Evolutionary conservation across 768 basidiomycete species (phyloP), one percentile per base, ranked within the genome.

Genomic region (Panaeolus cyanescens): DNA sequence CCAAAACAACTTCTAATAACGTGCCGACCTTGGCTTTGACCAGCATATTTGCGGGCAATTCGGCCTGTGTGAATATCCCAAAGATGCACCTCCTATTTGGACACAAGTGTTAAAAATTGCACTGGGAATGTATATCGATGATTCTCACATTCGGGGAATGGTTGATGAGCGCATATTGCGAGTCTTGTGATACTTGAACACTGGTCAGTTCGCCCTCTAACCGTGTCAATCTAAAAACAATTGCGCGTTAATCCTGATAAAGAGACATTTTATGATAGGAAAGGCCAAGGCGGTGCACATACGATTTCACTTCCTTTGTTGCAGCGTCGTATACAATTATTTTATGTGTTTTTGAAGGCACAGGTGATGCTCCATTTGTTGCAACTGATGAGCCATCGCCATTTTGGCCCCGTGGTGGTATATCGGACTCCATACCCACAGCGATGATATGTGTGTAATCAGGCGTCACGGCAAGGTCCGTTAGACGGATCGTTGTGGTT

Each of bases 1-100:
- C 96, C 97, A 74, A 99, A 98, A 70, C 93, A 96, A 72, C 92
- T 93, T 60, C 93, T 86, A 62, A 99, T 92, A 64, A 97, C 87
- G 73, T 94, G 92, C 30, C 84, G 82, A 2, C 87, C 86, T 72
- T 96, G 94, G 31, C 83, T 84, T 64, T 97, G 96, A 7, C 95
- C 97, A 3, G 86, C 85, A 71, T 90, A 96, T 74, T 88, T 94
- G 62, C 91, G 88, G 25, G 89, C 82, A 60, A 92, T 79, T 56
- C 85, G 85, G 25, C 85, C 85, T 28, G 86, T 81, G 28, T 84
- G 79, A 57, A 98, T 81, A 70, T 94, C 89, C 89, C 93, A 93
- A 62, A 97, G 75, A 65, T 93, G 90, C 40, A 99, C 85, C 74
- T 97, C 96, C 96, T 98, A 34, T 45, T 56, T 54, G 32, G 57